Conservation (phyloP, 2,329 filamentous ascomycete genomes). For the Didymosphaeria variabile region DNA sequence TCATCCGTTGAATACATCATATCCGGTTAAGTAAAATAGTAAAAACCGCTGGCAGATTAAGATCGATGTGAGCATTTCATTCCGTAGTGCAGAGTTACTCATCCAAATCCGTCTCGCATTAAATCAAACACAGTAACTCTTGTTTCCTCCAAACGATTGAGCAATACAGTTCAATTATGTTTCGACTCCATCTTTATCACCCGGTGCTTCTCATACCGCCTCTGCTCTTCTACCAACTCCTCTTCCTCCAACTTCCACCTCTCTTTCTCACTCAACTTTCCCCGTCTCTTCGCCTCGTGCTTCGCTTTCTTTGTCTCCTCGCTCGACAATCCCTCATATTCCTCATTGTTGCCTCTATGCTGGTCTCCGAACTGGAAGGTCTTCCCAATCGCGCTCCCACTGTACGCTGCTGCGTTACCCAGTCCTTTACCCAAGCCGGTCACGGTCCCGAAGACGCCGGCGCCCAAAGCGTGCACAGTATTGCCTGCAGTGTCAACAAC, state of each 20-base stretch:
- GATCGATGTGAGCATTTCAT: too few species aligned
- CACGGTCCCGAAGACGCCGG: slow-evolving; percentile 18
- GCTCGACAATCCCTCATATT: neutral
- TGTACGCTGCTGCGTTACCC: slow-evolving; percentile 14
- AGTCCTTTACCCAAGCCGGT: slow-evolving; percentile 19
- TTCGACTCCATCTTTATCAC: slow-evolving; percentile 10
- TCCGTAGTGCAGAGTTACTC: neutral
- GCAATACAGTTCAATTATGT: slow-evolving; percentile 11
- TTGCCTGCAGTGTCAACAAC: slow-evolving; percentile 27
- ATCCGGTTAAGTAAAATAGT: too few species aligned
- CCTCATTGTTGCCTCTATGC: neutral
- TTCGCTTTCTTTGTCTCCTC: slow-evolving; percentile 10
- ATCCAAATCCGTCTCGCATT: neutral
- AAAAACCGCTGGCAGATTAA: too few species aligned
- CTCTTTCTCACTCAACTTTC: neutral
- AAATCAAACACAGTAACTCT: neutral
- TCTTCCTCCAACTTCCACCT: slow-evolving; percentile 1
- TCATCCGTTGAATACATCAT: too few species aligned
- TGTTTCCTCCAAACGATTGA: neutral
- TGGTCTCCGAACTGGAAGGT: slow-evolving; percentile 8
- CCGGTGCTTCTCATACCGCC: neutral
- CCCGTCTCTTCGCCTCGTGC: neutral
- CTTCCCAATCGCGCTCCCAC: slow-evolving; percentile 15
- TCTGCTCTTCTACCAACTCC: neutral
- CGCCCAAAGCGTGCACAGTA: slow-evolving; percentile 21